phyloP scores from a whole-genome alignment of 2,329 filamentous ascomycete species.

The Pseudogymnoascus sp. region DNA sequence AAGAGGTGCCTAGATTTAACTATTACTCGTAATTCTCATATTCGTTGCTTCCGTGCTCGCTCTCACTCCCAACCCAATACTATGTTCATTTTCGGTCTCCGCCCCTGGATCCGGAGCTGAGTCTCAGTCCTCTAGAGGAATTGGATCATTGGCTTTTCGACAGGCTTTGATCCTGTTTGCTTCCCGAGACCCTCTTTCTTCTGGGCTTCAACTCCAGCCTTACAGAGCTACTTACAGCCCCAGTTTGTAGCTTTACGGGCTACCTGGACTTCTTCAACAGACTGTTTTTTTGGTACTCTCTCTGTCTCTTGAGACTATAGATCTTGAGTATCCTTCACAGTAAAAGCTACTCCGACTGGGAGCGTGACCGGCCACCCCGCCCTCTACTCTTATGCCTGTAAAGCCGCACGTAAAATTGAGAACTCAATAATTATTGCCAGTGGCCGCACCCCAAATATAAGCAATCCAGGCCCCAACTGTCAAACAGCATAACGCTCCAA shows the following conservation, averaged over 20 bases:
- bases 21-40: not conserved
- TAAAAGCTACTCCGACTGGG: not conserved
- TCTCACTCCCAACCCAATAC: not conserved
- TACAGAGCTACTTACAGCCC: not conserved
- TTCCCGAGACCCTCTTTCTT: not conserved
- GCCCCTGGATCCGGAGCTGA: not conserved
- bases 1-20: not conserved
- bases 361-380: not conserved
- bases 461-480: constrained; percentile 44
- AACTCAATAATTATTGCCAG: constrained; percentile 35
- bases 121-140: not conserved
- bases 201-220: not conserved
- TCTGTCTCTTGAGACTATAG: not conserved
- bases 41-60: not conserved
- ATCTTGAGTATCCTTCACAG: not conserved
- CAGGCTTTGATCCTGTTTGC: not conserved
- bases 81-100: not conserved
- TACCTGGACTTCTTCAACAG: not conserved
- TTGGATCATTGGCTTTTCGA: not conserved
- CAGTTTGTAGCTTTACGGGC: not conserved
- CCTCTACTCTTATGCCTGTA: not conserved
- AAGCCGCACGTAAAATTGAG: not conserved
- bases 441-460: constrained; percentile 53
- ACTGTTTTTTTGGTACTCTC: not conserved
- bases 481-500: constrained; percentile 36